Conservation (phyloP, 1,139 yeast genomes). For the Kodamaea alishanica region DNA sequence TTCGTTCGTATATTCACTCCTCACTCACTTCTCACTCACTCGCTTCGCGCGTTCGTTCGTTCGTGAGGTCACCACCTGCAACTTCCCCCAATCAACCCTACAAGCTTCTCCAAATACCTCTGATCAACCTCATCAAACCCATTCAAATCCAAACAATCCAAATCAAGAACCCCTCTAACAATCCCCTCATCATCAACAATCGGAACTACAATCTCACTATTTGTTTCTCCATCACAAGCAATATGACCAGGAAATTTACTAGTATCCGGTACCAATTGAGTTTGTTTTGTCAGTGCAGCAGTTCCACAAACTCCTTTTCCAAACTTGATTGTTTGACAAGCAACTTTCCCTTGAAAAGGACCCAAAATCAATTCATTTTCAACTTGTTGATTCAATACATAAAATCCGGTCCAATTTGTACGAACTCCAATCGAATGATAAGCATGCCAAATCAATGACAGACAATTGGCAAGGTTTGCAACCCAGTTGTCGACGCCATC, state of each 20-base stretch:
- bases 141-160: slow-evolving; percentile 63
- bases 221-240: slow-evolving; percentile 94
- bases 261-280: slow-evolving; percentile 79
- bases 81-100: slow-evolving; percentile 43
- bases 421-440: slow-evolving; percentile 55
- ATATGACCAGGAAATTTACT: slow-evolving; percentile 84
- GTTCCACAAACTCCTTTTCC: slow-evolving; percentile 93
- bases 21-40: too few species aligned
- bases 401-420: slow-evolving; percentile 95
- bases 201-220: slow-evolving; percentile 92
- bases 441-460: slow-evolving; percentile 86
- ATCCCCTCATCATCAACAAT: slow-evolving; percentile 41
- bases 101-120: slow-evolving; percentile 57
- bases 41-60: neutral
- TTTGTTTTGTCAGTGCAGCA: slow-evolving; percentile 55
- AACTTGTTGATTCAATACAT: slow-evolving; percentile 43
- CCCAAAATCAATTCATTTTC: slow-evolving; percentile 64
- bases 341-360: slow-evolving; percentile 96
- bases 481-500: slow-evolving; percentile 76
- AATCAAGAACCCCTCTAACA: slow-evolving; percentile 74
- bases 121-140: slow-evolving; percentile 70
- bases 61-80: slow-evolving; percentile 41
- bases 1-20: too few species aligned
- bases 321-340: slow-evolving; percentile 75
- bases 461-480: slow-evolving; percentile 78